Evolutionary conservation across 768 basidiomycete genomes (phyloP).

Genomic region (Cystofilobasidium macerans): DNA sequence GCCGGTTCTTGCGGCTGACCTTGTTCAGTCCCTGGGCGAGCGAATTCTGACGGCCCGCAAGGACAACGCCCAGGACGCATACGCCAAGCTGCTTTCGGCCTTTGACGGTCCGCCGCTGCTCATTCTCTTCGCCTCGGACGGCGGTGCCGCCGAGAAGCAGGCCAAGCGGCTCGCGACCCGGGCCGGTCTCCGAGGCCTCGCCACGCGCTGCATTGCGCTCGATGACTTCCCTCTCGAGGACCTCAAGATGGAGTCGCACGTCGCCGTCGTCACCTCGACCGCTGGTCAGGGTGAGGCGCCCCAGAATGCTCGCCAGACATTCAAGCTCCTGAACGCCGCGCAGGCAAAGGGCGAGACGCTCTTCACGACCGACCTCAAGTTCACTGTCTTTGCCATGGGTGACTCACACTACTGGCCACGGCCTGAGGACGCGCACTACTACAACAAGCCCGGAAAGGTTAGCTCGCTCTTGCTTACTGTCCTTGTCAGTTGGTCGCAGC

Average conservation of each 20-base stretch:
- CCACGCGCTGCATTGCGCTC: conserved; percentile 60
- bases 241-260: conserved; percentile 58
- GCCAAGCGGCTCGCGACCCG: conserved; percentile 76
- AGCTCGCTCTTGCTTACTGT: background rate
- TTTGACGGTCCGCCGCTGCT: conserved; percentile 81
- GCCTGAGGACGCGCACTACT: conserved; percentile 91
- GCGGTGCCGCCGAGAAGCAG: conserved; percentile 89
- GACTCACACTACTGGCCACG: conserved; percentile 99
- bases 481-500: background rate
- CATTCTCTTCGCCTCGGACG: conserved; percentile 88
- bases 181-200: conserved; percentile 72
- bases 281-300: conserved; percentile 98
- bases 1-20: conserved; percentile 66
- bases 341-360: conserved; percentile 49
- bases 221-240: conserved; percentile 70
- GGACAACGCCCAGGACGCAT: conserved; percentile 67
- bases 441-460: conserved; percentile 80
- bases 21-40: conserved; percentile 74
- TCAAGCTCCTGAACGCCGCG: conserved; percentile 69
- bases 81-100: conserved; percentile 66
- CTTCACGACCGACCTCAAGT: conserved; percentile 45
- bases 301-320: conserved; percentile 83
- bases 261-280: conserved; percentile 77
- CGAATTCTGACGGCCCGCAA: conserved; percentile 72
- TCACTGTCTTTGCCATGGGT: conserved; percentile 84